Percentiles rank a stretch among this genome's conserved stretches.
These are phyloP conservation scores for Scutellaria barbata DNA, from an alignment of 257 asterid species.

Conservation along the genomic window DNA sequence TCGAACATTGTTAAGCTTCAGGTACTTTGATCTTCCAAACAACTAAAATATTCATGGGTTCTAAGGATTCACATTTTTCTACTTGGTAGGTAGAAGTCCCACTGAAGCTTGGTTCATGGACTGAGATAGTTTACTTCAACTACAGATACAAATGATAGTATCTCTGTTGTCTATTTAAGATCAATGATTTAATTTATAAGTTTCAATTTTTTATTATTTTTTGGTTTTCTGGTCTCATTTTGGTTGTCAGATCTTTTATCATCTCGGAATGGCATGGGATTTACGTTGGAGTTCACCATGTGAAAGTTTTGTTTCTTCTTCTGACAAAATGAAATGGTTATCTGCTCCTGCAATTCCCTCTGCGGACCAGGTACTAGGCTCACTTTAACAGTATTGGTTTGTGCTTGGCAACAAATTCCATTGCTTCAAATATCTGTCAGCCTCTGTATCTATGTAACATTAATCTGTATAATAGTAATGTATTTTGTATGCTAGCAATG, in stretches of 20 bases:
- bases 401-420: slow-evolving; percentile 19
- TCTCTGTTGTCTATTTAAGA: slow-evolving; percentile 23
- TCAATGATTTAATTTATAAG: slow-evolving; percentile 5
- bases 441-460: not conserved
- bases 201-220: not conserved
- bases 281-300: slow-evolving; percentile 67
- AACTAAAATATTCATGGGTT: slow-evolving; percentile 19
- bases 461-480: slow-evolving; percentile 17
- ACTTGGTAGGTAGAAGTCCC: slow-evolving; percentile 26
- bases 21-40: slow-evolving; percentile 50
- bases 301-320: slow-evolving; percentile 46
- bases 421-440: not conserved
- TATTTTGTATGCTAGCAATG: slow-evolving; percentile 15
- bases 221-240: slow-evolving; percentile 33
- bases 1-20: slow-evolving; percentile 87
- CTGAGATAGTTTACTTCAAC: slow-evolving; percentile 18
- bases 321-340: slow-evolving; percentile 47
- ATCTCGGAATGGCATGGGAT: slow-evolving; percentile 95
- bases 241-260: slow-evolving; percentile 76
- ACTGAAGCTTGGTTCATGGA: slow-evolving; percentile 28
- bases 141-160: slow-evolving; percentile 4
- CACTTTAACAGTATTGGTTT: slow-evolving; percentile 27
- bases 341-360: slow-evolving; percentile 67
- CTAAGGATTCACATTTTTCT: slow-evolving; percentile 23
- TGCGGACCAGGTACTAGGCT: slow-evolving; percentile 62